Base-by-base conservation (phyloP, 2,329 filamentous ascomycete genomes). In the Aspergillus sp. region DNA sequence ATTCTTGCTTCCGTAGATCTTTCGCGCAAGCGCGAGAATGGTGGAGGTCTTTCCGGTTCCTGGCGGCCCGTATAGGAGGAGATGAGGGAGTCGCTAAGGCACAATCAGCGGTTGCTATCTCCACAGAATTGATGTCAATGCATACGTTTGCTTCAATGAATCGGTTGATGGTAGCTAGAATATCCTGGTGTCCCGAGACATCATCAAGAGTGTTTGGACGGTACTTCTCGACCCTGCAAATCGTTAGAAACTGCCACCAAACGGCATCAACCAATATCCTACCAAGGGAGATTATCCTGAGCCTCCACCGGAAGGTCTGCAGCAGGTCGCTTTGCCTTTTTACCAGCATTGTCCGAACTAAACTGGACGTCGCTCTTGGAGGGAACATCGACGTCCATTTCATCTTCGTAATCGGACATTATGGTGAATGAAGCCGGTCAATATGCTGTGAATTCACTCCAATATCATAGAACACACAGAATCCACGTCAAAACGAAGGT, bases 31-130 rank as follows among this genome's bases (percentile, higher is more conserved):
- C 0, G 94, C 94, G 38, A 99, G 84, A 57, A 97, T 89, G 2
- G 94, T 99, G 5, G 93, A 97, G 0, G 94, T 99, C 77, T 99
- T 99, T 64, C 94, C 94, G 0, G 94, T 99, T 54, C 94, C 94
- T 0, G 94, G 94, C 4, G 94, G 94, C 0, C 94, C 94, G 69
- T 99, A 99, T 55, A 99, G 88, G 14, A 99, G 87, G 38, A 99
- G 87, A 77, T 99, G 94, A 7, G 94, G 94, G 49, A 99, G 81
- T 61, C 92, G 85, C 82, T 85, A 53, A 7, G 33, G 55, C 35
- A 19, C 22, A 11, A 50, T 46, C 43, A 41, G 44, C 24, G 13
- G 45, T 1, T 7, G 19, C 4, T 7, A 9, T 26, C 17, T 35
- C 10, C 16, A 17, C 35, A 19, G 20, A 17, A 26, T 2, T 40